Evolutionary conservation across 1,139 yeast species (phyloP), one percentile per base, ranked within the genome.

Genomic region (Protomyces lactucae-debilis): DNA sequence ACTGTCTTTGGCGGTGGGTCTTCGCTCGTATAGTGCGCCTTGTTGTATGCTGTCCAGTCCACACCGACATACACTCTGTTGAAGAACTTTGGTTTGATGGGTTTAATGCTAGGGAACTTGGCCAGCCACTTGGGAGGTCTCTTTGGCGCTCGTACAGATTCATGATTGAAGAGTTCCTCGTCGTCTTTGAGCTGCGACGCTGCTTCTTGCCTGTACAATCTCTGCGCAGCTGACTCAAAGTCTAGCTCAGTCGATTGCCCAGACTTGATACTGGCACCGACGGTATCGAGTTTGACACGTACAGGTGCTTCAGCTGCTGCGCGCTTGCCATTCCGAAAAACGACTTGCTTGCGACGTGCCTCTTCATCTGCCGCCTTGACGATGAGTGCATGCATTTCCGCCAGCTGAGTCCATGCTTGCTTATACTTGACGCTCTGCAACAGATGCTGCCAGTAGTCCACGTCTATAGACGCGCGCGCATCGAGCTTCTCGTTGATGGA

Each of bases 1-100:
- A 76, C 76, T 1, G 71, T 68, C 55, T 75, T 76, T 0, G 79
- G 78, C 3, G 79, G 79, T 14, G 77, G 77, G 59, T 75, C 72
- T 16, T 76, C 75, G 12, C 70, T 65, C 46, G 69, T 70, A 67
- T 74, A 76, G 61, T 76, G 79, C 1, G 74, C 69, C 64, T 73
- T 73, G 61, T 76, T 76, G 68, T 76, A 76, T 39, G 71, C 66
- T 65, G 73, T 76, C 79, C 79, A 76, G 40, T 76, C 77, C 61
- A 72, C 75, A 2, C 78, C 78, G 61, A 73, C 68, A 51, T 73
- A 68, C 6, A 74, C 77, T 21, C 75, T 69, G 57, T 73, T 75
- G 65, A 67, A 71, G 60, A 71, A 76, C 39, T 71, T 68, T 3
- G 79, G 79, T 57, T 74, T 73, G 18, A 66, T 59, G 16, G 67